Evolutionary conservation across 1,284 basidiomycete species (phyloP), one percentile per base, ranked within the genome.

Genomic region (Puccinia sorghi): DNA sequence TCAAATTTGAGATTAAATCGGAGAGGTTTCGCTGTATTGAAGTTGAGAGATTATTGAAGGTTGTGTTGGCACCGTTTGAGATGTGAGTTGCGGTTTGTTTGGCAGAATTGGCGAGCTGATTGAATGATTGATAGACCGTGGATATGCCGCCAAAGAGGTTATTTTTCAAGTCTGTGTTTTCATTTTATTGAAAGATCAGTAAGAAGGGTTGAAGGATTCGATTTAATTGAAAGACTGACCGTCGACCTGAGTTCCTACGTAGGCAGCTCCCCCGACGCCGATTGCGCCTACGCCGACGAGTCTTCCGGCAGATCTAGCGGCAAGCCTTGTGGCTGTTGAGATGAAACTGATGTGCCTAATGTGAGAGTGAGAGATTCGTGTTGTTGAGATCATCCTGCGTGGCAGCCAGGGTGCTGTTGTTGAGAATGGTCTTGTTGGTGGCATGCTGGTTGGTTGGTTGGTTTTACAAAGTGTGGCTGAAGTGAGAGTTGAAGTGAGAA

Each of bases 191-290:
- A 32, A 32, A 32, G 11, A 27, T 6, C 39, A 41, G 37, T 32
- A 11, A 54, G 32, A 48, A 1, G 32, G 32, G 32, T 32, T 32
- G 32, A 32, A 32, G 32, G 2, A 32, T 2, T n/a, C 2, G 32
- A 32, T 32, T 32, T 32, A 4, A 32, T 32, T 32, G 32, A 32
- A 32, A 22, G 66, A 71, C 69, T 61, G 56, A 78, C 76, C 67
- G 46, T 78, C 76, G 13, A 78, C 56, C 50, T 78, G 76, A 54
- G 43, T 71, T 22, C 67, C 67, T 11, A 72, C 76, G 41, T 78
- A 78, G 27, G 67, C 76, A 50, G 76, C 76, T 7, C 76, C 50
- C 20, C 76, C 76, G 1, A 63, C 66, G 4, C 76, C 76, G 12
- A 78, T 17, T 9, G 67, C 67, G n/a, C 76, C 67, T 11, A 78